A percentile compares a stretch with the other conserved stretches of the same genome.
These are phyloP conservation scores for Moesziomyces aphidis DNA, from an alignment of 1,284 basidiomycete species.

Conservation along the genomic window DNA sequence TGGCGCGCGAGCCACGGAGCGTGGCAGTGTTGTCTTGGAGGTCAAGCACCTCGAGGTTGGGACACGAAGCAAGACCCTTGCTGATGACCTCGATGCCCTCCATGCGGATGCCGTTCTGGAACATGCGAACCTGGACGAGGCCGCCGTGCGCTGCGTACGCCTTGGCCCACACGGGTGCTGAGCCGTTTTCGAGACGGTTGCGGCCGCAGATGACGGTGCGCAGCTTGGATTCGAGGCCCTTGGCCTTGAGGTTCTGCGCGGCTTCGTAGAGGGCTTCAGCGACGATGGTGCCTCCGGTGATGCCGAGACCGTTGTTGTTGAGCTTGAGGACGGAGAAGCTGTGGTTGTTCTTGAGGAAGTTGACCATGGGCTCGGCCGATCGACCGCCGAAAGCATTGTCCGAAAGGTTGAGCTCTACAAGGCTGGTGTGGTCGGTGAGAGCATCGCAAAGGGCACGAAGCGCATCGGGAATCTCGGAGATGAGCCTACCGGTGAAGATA, in stretches of 20 bases:
- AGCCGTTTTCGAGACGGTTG: slow-evolving; percentile 93
- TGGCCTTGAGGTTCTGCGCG: slow-evolving; percentile 77
- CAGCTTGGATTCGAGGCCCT: slow-evolving; percentile 79
- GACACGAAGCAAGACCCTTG: slow-evolving; percentile 78
- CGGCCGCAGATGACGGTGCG: slow-evolving; percentile 89
- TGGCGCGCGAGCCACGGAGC: slow-evolving; percentile 77
- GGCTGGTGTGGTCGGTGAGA: slow-evolving; percentile 80
- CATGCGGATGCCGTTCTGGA: slow-evolving; percentile 97
- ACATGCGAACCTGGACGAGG: slow-evolving; percentile 88
- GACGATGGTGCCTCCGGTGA: slow-evolving; percentile 85
- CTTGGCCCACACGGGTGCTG: slow-evolving; percentile 83
- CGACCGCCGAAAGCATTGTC: slow-evolving; percentile 98
- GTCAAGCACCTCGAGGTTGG: slow-evolving; percentile 81
- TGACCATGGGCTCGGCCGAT: slow-evolving; percentile 93
- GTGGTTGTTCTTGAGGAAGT: slow-evolving; percentile 73
- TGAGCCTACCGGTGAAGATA: slow-evolving; percentile 96
- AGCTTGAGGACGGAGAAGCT: slow-evolving; percentile 86
- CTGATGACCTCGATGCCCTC: slow-evolving; percentile 88
- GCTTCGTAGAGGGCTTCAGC: slow-evolving; percentile 85
- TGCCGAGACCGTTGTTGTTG: slow-evolving; percentile 98
- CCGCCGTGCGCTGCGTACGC: slow-evolving; percentile 85
- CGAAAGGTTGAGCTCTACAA: slow-evolving; percentile 88
- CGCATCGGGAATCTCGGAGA: slow-evolving; percentile 92
- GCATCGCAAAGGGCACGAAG: slow-evolving; percentile 89
- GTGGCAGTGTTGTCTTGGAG: slow-evolving; percentile 97